A percentile compares a stretch with the other conserved stretches of the same genome.
Conservation (phyloP, 2,329 filamentous ascomycete species). For the Clonostachys chloroleuca region DNA sequence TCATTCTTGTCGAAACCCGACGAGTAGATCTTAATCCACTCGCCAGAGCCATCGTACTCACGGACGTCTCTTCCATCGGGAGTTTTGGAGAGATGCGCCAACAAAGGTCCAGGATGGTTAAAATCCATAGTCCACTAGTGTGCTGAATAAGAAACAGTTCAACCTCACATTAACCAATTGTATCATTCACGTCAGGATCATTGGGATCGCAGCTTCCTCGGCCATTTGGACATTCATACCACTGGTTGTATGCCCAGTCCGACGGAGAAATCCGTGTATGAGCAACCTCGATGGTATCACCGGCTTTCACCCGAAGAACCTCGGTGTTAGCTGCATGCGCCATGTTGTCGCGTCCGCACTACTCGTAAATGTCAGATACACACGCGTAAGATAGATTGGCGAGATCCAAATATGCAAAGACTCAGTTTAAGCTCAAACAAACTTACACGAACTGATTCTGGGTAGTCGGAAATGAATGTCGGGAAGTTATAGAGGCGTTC, state of each 20-base stretch:
- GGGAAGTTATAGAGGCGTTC: background rate
- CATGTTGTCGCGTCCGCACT: constrained; percentile 1
- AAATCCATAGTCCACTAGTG: constrained; percentile 2
- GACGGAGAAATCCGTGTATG: background rate
- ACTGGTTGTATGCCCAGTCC: background rate
- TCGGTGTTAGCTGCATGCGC: background rate
- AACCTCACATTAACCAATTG: no score
- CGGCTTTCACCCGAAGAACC: background rate
- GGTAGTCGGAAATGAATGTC: background rate
- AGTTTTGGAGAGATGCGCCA: constrained; percentile 8
- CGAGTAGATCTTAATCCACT: constrained; percentile 11
- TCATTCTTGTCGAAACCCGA: constrained; percentile 4
- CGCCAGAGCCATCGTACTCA: constrained; percentile 9
- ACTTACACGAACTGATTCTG: background rate
- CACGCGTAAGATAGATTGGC: background rate
- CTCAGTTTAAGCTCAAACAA: background rate
- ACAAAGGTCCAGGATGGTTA: constrained; percentile 7
- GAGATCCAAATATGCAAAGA: background rate
- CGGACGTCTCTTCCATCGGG: constrained; percentile 7
- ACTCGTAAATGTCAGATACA: background rate
- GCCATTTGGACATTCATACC: background rate
- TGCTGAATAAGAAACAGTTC: no score
- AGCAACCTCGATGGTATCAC: constrained; percentile 1
- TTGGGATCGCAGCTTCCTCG: background rate
- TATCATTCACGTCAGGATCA: background rate